phyloP scores from a whole-genome alignment of 2,329 filamentous ascomycete genomes.

The Cytospora piceae region DNA sequence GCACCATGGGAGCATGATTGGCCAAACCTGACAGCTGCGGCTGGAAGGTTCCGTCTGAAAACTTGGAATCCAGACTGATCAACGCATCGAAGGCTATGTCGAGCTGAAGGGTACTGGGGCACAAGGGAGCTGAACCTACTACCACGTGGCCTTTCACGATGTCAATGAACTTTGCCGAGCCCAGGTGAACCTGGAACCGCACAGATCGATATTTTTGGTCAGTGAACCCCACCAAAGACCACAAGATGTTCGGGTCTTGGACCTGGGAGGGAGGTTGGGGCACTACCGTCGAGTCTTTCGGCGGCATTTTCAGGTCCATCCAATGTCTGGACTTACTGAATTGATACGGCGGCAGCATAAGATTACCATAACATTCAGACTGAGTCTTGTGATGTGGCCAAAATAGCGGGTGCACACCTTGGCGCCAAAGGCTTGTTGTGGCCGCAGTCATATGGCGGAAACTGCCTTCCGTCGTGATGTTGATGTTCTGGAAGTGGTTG shows the following conservation, averaged over 20 bases:
- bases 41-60: constrained; percentile 26
- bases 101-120: constrained; percentile 44
- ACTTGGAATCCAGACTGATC: constrained; percentile 38
- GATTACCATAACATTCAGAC: constrained; percentile 27
- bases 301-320: constrained; percentile 40
- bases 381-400: constrained; percentile 44
- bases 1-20: constrained; percentile 41
- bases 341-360: constrained; percentile 47
- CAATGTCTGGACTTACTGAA: constrained; percentile 47
- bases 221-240: constrained; percentile 30
- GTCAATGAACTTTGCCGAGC: constrained; percentile 39
- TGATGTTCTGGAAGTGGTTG: constrained; percentile 35
- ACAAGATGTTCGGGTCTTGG: constrained; percentile 31
- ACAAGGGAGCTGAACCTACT: constrained; percentile 42
- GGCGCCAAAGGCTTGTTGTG: constrained; percentile 45
- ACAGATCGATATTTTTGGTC: constrained; percentile 30
- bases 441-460: constrained; percentile 34
- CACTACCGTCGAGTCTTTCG: constrained; percentile 33
- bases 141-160: constrained; percentile 45
- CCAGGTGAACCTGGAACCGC: constrained; percentile 48
- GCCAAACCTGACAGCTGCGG: constrained; percentile 39
- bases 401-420: constrained; percentile 40
- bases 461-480: constrained; percentile 31
- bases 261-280: background rate
- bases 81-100: constrained; percentile 41